Evolutionary conservation across 495 filamentous ascomycete genomes (phyloP), one percentile per base, ranked within the genome.

Genomic region (Hypoxylon crocopeplum): DNA sequence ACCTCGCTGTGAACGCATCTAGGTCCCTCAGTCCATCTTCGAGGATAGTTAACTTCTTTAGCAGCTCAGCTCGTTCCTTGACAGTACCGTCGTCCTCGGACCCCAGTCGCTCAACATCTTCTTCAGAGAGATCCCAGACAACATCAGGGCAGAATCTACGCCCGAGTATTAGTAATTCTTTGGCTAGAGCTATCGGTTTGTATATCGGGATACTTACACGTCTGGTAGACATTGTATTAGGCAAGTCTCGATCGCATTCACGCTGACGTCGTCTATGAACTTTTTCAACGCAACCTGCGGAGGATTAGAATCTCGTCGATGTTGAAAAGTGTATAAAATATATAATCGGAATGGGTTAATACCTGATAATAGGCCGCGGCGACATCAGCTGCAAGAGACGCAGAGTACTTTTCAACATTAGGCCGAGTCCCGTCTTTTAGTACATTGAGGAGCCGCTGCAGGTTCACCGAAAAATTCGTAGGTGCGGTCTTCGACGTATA

Each of bases 251-350:
- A 84, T 76, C 4, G 72, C 85, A 21, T 80, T 70, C 1, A 73
- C 77, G 25, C 78, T 75, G 21, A 86, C 60, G 42, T 87, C 82
- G 49, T 88, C 81, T 22, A 80, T 72, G 66, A 87, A 86, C 1
- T 71, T 78, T 29, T 77, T 70, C 17, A 81, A 66, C 7, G 82
- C 76, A 53, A 86, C 76, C 84, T 85, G 44, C 38, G 15, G 16
- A 36, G 0, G 10, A 44, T 59, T 58, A 69, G 56, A 34, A 49
- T 11, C 5, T 27, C 20, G 1, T 29, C 7, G 29, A 24, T 22
- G 39, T 7, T 24, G n/a, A 15, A 58, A 57, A 20, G 47, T 59
- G 40, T 62, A 24, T 37, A 19, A 17, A 22, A 36, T 22, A 51
- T 34, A 50, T 0, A 7, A 19, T 12, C 1, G 7, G 8, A 8